Percentiles rank a stretch among this genome's conserved stretches.
Evolutionary conservation across 495 filamentous ascomycete species (phyloP).

Genomic region (Penicillium verhagenii): DNA sequence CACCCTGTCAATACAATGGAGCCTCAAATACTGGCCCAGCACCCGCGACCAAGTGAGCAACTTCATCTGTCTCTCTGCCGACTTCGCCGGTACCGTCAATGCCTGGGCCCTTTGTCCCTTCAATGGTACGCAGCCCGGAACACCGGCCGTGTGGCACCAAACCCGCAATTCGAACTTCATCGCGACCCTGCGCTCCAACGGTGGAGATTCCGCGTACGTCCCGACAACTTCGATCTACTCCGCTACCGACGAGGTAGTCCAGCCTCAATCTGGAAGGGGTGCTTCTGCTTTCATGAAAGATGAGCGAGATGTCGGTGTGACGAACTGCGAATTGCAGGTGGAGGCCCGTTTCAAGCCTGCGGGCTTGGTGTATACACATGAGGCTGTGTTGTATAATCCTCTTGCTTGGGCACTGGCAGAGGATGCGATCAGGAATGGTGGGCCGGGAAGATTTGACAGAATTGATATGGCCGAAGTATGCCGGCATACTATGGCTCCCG

Average conservation of each 20-base stretch:
- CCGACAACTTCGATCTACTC: conserved; percentile 44
- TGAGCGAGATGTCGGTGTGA: conserved; percentile 30
- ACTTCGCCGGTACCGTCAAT: background rate
- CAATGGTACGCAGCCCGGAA: background rate
- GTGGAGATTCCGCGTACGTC: conserved; percentile 43
- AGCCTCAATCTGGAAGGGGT: conserved; percentile 36
- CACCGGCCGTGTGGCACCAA: conserved; percentile 36
- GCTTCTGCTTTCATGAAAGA: conserved; percentile 39
- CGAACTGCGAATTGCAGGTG: conserved; percentile 40
- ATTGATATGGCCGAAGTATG: conserved; percentile 1
- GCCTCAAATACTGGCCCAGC: conserved; percentile 50
- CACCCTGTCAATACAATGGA: conserved; percentile 48
- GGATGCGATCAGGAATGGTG: conserved; percentile 3
- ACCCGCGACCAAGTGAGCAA: background rate
- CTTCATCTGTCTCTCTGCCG: background rate
- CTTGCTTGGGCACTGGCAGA: background rate
- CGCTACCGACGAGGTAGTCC: conserved; percentile 39
- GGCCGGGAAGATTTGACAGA: background rate
- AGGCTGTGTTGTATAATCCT: conserved; percentile 3
- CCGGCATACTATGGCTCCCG: background rate
- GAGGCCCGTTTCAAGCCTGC: conserved; percentile 33
- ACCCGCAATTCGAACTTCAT: conserved; percentile 38
- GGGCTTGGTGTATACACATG: conserved; percentile 37
- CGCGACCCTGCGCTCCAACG: conserved; percentile 28
- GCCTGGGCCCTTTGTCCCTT: background rate